Conservation (phyloP, 306 rosid species). For the Rosa persica region DNA sequence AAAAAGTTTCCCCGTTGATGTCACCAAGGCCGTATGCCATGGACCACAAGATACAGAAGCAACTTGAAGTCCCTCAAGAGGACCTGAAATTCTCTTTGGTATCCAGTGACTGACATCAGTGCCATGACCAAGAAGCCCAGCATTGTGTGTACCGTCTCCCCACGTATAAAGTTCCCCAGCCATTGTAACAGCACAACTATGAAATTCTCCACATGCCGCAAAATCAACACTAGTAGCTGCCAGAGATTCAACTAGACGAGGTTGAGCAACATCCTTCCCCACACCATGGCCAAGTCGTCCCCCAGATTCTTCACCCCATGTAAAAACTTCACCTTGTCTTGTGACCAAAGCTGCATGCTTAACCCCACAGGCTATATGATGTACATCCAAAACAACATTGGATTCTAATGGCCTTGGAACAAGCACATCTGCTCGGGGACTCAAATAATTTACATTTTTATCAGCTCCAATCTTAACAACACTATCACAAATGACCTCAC, state of each 20-base stretch:
- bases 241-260: slow-evolving; percentile 78
- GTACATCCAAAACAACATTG: slow-evolving; percentile 83
- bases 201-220: slow-evolving; percentile 98
- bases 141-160: slow-evolving; percentile 98
- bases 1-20: slow-evolving; percentile 81
- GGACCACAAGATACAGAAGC: slow-evolving; percentile 98
- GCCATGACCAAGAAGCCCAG: slow-evolving; percentile 98
- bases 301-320: slow-evolving; percentile 99
- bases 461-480: slow-evolving; percentile 70
- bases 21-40: slow-evolving; percentile 94
- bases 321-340: slow-evolving; percentile 92
- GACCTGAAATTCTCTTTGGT: slow-evolving; percentile 86
- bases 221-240: slow-evolving; percentile 68
- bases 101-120: slow-evolving; percentile 90
- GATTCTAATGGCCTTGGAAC: slow-evolving; percentile 87
- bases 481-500: slow-evolving; percentile 76
- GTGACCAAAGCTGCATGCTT: slow-evolving; percentile 87
- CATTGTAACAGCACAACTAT: slow-evolving; percentile 91
- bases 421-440: slow-evolving; percentile 80
- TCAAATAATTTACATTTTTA: slow-evolving; percentile 51
- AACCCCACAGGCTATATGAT: slow-evolving; percentile 93
- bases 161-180: slow-evolving; percentile 90
- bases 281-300: slow-evolving; percentile 99
- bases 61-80: slow-evolving; percentile 89
- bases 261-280: slow-evolving; percentile 81